These are phyloP conservation scores for Fraxinus greggii DNA, from an alignment of 305 asterid species.

Conservation along the genomic window DNA sequence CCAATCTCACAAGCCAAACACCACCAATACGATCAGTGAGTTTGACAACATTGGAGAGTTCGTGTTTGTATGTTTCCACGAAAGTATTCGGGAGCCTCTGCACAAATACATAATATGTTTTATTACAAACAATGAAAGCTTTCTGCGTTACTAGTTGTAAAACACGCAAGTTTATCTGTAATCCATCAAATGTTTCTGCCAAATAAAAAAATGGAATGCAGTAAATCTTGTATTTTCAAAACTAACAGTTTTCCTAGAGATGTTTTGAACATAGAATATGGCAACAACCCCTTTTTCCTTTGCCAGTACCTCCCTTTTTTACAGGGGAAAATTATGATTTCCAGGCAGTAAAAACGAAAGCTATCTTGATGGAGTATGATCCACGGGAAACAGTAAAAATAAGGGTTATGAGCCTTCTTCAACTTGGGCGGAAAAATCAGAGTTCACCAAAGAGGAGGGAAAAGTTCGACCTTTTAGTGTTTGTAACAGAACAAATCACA, in stretches of 20 bases:
- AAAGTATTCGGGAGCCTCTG: slow-evolving; percentile 23
- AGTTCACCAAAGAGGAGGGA: neutral
- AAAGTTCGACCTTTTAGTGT: neutral
- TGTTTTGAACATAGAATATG: neutral
- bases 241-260: neutral
- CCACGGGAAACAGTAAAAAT: neutral
- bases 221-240: neutral
- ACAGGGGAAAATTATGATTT: neutral
- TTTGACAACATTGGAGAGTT: slow-evolving; percentile 13
- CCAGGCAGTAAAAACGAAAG: neutral
- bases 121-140: too few species aligned
- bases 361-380: neutral
- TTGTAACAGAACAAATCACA: neutral
- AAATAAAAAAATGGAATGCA: neutral
- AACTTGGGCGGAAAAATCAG: neutral
- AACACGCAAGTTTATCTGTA: neutral
- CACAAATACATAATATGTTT: neutral
- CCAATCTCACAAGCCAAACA: slow-evolving; percentile 21
- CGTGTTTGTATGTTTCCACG: slow-evolving; percentile 8
- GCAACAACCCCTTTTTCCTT: neutral
- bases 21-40: slow-evolving; percentile 17
- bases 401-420: neutral
- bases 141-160: neutral
- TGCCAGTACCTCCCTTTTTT: neutral
- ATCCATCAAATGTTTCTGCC: neutral